Evolutionary conservation across 2,329 filamentous ascomycete species (phyloP).

Genomic region (Neofusicoccum cordaticola): DNA sequence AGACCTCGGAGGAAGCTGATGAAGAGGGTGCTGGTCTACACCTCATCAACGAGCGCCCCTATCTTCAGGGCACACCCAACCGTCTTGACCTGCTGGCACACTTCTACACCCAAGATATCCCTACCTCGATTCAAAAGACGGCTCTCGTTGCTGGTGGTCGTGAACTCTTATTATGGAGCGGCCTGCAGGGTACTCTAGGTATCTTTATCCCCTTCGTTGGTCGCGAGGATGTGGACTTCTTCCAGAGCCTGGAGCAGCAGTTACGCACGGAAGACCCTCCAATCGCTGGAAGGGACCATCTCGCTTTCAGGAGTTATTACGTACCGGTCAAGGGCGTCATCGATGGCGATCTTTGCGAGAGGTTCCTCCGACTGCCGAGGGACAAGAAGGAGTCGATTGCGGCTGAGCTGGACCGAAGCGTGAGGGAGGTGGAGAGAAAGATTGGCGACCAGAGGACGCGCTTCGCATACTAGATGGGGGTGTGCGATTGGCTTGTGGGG

Average conservation of each 20-base stretch:
- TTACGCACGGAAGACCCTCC: constrained; percentile 80
- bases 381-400: constrained; percentile 97
- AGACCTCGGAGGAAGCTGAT: constrained; percentile 84
- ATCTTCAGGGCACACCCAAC: constrained; percentile 85
- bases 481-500: neutral
- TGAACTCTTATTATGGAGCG: constrained; percentile 89
- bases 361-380: constrained; percentile 76
- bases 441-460: constrained; percentile 51
- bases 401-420: constrained; percentile 83
- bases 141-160: constrained; percentile 87
- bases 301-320: constrained; percentile 95
- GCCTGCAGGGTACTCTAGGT: constrained; percentile 89
- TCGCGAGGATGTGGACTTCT: constrained; percentile 95
- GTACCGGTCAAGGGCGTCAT: constrained; percentile 95
- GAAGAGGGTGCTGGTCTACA: constrained; percentile 89
- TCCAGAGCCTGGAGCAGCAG: constrained; percentile 88
- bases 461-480: constrained; percentile 19
- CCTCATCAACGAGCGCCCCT: constrained; percentile 84
- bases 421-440: constrained; percentile 93
- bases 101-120: constrained; percentile 88
- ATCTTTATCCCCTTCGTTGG: constrained; percentile 88
- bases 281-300: constrained; percentile 85
- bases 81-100: constrained; percentile 82
- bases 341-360: constrained; percentile 93
- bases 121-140: constrained; percentile 84